phyloP scores from a whole-genome alignment of 495 filamentous ascomycete genomes.

The Friedmanniomyces endolithicus region DNA sequence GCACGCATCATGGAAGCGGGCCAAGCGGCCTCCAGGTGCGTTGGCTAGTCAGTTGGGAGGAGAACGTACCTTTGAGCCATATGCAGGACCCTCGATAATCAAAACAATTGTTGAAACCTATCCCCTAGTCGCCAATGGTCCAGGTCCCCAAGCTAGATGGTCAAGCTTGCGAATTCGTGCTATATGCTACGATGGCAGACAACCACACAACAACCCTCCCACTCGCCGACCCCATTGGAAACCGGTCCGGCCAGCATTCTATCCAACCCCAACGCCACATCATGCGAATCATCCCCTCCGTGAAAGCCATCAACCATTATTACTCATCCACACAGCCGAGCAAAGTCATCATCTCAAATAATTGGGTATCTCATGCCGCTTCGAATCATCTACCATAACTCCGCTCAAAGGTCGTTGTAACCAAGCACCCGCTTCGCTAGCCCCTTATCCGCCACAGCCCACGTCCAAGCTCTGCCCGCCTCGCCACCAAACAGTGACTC shows the following conservation, averaged over 20 bases:
- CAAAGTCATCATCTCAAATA: background rate
- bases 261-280: background rate
- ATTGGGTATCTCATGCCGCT: background rate
- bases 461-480: slow-evolving; percentile 39
- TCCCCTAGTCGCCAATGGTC: too few species aligned
- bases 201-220: too few species aligned
- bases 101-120: too few species aligned
- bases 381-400: background rate
- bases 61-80: too few species aligned
- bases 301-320: background rate
- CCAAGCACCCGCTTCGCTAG: slow-evolving; percentile 32
- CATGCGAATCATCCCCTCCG: background rate
- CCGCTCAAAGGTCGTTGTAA: slow-evolving; percentile 36
- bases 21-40: too few species aligned
- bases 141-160: too few species aligned
- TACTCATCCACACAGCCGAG: background rate
- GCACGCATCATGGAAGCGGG: too few species aligned
- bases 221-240: too few species aligned
- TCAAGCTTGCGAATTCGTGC: background rate
- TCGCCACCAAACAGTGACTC: slow-evolving; percentile 34
- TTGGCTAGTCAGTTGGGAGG: too few species aligned
- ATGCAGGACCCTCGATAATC: too few species aligned
- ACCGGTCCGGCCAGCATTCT: background rate
- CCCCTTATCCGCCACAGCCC: slow-evolving; percentile 32
- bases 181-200: background rate